phyloP scores from a whole-genome alignment of 345 rosid genomes.

The Sapria himalayana region DNA sequence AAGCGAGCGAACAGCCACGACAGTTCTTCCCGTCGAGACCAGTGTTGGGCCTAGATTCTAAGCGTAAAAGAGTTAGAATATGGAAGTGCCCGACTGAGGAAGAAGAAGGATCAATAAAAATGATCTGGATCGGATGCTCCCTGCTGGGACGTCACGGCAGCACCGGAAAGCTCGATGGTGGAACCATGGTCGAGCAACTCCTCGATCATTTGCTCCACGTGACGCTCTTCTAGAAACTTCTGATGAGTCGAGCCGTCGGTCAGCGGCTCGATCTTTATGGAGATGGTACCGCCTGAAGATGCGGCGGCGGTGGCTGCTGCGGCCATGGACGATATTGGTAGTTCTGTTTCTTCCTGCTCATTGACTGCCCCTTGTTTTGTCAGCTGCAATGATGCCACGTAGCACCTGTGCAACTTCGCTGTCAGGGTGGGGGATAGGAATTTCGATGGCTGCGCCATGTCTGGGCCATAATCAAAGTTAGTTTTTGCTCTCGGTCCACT shows the following conservation, averaged over 20 bases:
- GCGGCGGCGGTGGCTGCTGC: constrained; percentile 15
- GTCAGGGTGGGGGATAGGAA: constrained; percentile 83
- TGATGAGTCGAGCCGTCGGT: constrained; percentile 13
- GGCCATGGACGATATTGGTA: constrained; percentile 12
- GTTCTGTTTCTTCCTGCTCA: constrained; percentile 10
- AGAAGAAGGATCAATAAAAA: not conserved
- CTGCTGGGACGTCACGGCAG: constrained; percentile 20
- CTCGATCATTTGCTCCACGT: constrained; percentile 90
- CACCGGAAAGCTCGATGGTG: constrained; percentile 54
- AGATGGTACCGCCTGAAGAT: no score
- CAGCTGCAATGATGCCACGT: constrained; percentile 82
- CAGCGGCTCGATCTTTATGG: constrained; percentile 20
- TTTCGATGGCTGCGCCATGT: constrained; percentile 40
- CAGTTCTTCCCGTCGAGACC: no score
- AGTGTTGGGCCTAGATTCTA: no score
- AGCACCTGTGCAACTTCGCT: constrained; percentile 78
- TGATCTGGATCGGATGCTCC: constrained; percentile 10
- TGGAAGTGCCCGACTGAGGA: not conserved
- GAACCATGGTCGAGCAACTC: constrained; percentile 75
- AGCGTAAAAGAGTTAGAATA: constrained; percentile 7
- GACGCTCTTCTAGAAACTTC: constrained; percentile 59
- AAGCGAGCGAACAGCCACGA: no score
- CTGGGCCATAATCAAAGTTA: constrained; percentile 75
- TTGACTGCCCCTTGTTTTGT: constrained; percentile 33
- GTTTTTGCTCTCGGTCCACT: constrained; percentile 88